Percentiles rank a stretch among this genome's conserved stretches.
Evolutionary conservation across 768 basidiomycete species (phyloP).

Genomic region (Sporobolomyces pararoseus): DNA sequence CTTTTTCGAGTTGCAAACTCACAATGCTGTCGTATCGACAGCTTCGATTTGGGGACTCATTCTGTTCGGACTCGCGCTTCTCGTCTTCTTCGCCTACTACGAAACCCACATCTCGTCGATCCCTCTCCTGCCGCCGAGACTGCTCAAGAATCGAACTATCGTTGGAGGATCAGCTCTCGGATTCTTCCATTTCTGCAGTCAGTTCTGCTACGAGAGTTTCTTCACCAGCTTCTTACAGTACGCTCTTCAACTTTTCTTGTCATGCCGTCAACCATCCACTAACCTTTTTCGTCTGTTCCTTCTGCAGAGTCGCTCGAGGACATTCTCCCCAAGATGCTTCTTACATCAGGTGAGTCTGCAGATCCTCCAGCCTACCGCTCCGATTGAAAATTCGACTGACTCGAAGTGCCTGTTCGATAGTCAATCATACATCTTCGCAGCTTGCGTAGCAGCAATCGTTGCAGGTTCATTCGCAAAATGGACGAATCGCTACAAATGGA

Average conservation of each 20-base stretch:
- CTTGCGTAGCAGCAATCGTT: conserved; percentile 40
- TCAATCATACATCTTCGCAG: conserved; percentile 45
- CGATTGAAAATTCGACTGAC: background rate
- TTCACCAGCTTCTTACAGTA: conserved; percentile 46
- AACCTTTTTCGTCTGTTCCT: background rate
- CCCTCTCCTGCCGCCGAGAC: conserved; percentile 42
- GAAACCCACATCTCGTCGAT: conserved; percentile 33
- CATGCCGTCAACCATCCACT: background rate
- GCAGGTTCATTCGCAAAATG: conserved; percentile 39
- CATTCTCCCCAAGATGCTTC: conserved; percentile 34
- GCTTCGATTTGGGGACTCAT: conserved; percentile 31
- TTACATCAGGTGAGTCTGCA: conserved; percentile 26
- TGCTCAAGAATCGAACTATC: conserved; percentile 40
- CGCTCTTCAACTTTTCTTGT: background rate
- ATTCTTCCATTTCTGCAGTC: conserved; percentile 43
- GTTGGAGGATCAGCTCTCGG: conserved; percentile 40
- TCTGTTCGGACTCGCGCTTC: conserved; percentile 29
- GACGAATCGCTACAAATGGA: conserved; percentile 44
- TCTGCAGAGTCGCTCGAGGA: conserved; percentile 42
- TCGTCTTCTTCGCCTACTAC: conserved; percentile 42
- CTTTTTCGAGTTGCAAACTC: background rate
- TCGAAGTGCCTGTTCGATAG: background rate
- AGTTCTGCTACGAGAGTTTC: conserved; percentile 45
- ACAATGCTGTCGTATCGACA: background rate
- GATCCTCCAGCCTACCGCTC: background rate